phyloP scores from a whole-genome alignment of 2,329 filamentous ascomycete genomes.

The Neurospora sp. region DNA sequence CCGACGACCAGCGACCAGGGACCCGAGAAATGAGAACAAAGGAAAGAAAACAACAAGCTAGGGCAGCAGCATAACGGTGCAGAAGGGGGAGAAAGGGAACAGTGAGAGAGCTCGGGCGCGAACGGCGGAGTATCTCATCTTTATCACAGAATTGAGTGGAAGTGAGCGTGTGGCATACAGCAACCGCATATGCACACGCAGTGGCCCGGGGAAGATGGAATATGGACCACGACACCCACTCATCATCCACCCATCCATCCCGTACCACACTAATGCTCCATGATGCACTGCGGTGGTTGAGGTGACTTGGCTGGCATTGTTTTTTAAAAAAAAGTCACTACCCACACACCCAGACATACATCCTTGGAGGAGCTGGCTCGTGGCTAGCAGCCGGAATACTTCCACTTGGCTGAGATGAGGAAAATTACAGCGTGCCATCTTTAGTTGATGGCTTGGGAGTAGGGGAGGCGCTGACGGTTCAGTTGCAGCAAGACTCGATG shows the following conservation, averaged over 20 bases:
- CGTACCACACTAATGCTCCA: neutral
- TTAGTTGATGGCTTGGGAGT: slow-evolving; percentile 4
- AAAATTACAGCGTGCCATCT: slow-evolving; percentile 1
- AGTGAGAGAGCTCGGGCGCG: neutral
- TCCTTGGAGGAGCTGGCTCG: neutral
- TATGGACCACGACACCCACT: neutral
- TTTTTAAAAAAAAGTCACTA: neutral
- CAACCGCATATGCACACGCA: neutral
- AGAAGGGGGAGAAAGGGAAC: neutral
- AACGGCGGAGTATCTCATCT: slow-evolving; percentile 7
- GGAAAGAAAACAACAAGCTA: slow-evolving; percentile 1
- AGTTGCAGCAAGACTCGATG: slow-evolving; percentile 18
- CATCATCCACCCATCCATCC: neutral
- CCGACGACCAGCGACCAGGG: slow-evolving; percentile 20
- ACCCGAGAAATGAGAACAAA: slow-evolving; percentile 10
- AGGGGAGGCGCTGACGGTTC: slow-evolving; percentile 11
- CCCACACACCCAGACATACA: neutral
- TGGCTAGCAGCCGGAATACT: neutral
- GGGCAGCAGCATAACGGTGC: neutral
- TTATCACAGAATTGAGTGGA: slow-evolving; percentile 7
- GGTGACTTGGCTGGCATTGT: neutral
- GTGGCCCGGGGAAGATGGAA: neutral
- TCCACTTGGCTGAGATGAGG: neutral
- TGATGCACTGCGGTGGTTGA: neutral
- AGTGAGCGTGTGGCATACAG: neutral